Conservation (phyloP, 768 basidiomycete genomes). For the Tubosaeta sp. region DNA sequence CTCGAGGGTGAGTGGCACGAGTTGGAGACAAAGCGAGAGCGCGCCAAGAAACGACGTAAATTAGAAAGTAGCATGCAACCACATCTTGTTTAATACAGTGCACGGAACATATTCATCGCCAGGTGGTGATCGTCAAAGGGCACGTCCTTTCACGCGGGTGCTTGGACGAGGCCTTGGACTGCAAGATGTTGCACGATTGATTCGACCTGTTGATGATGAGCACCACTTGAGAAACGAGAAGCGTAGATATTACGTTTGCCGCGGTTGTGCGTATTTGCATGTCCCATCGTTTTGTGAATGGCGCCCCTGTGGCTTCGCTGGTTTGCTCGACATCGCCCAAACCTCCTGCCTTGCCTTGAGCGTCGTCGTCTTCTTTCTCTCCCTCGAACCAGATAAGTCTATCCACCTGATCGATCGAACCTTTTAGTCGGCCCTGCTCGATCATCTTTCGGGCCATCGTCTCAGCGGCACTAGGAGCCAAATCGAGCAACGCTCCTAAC, state of each 20-base stretch:
- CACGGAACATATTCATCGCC: conserved; percentile 15
- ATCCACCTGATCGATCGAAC: conserved; percentile 94
- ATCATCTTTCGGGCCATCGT: conserved; percentile 99
- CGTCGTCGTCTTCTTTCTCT: conserved; percentile 81
- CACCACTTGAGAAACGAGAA: background rate
- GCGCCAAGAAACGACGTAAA: conserved; percentile 75
- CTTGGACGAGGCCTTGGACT: conserved; percentile 61
- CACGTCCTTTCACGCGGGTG: conserved; percentile 16
- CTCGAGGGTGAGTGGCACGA: conserved; percentile 98
- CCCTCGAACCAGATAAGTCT: conserved; percentile 92
- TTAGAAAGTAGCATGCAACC: conserved; percentile 45
- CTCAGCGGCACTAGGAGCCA: conserved; percentile 91
- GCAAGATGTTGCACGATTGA: conserved; percentile 80
- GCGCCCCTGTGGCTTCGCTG: conserved; percentile 82
- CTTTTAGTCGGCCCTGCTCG: conserved; percentile 90
- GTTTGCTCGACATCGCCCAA: conserved; percentile 84
- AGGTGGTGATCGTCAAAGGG: conserved; percentile 2
- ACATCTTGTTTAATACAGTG: conserved; percentile 31
- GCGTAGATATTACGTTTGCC: conserved; percentile 58
- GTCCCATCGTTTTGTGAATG: conserved; percentile 96
- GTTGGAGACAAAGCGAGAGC: conserved; percentile 89
- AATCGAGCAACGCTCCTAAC: conserved; percentile 83
- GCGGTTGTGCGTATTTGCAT: conserved; percentile 86
- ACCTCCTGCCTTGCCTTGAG: conserved; percentile 92
- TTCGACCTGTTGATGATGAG: conserved; percentile 55